phyloP scores from a whole-genome alignment of 352 stramenopile species.

The Phytophthora litchii region DNA sequence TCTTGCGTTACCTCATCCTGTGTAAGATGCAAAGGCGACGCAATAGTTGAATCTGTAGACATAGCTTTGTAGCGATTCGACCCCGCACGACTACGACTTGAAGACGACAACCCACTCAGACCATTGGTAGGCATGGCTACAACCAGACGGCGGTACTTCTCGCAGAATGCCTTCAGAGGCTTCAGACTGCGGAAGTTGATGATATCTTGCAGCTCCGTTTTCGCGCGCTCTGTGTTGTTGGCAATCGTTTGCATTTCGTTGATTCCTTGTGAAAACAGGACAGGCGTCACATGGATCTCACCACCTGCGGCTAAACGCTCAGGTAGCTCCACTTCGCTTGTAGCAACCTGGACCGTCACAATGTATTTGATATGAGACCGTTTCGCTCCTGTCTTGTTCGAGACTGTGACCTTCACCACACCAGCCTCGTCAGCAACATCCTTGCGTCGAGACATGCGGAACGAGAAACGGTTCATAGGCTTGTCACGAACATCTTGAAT shows the following conservation, averaged over 20 bases:
- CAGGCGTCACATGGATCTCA: slow-evolving; percentile 82
- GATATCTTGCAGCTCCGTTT: slow-evolving; percentile 89
- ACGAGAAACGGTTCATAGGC: slow-evolving; percentile 84
- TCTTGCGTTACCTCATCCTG: slow-evolving; percentile 78
- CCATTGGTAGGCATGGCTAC: slow-evolving; percentile 56
- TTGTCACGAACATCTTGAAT: slow-evolving; percentile 88
- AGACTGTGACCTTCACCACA: slow-evolving; percentile 81
- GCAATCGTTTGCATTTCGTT: slow-evolving; percentile 96
- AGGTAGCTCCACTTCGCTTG: slow-evolving; percentile 75
- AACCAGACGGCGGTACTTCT: slow-evolving; percentile 79
- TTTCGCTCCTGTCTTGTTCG: slow-evolving; percentile 59
- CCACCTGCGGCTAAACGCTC: slow-evolving; percentile 69
- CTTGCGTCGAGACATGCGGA: slow-evolving; percentile 85
- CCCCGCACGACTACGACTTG: slow-evolving; percentile 33
- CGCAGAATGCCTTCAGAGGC: slow-evolving; percentile 80
- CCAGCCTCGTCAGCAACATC: slow-evolving; percentile 74
- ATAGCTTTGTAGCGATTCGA: slow-evolving; percentile 63
- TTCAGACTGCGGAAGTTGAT: slow-evolving; percentile 90
- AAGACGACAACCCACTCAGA: slow-evolving; percentile 37
- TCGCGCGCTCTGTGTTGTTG: slow-evolving; percentile 90
- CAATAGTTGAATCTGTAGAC: slow-evolving; percentile 53
- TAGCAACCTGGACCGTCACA: slow-evolving; percentile 82
- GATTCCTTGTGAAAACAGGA: slow-evolving; percentile 92
- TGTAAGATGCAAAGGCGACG: slow-evolving; percentile 60
- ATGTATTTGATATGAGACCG: slow-evolving; percentile 83